Conservation (phyloP, 2,329 filamentous ascomycete genomes). For the Chrysoporthe cubensis region DNA sequence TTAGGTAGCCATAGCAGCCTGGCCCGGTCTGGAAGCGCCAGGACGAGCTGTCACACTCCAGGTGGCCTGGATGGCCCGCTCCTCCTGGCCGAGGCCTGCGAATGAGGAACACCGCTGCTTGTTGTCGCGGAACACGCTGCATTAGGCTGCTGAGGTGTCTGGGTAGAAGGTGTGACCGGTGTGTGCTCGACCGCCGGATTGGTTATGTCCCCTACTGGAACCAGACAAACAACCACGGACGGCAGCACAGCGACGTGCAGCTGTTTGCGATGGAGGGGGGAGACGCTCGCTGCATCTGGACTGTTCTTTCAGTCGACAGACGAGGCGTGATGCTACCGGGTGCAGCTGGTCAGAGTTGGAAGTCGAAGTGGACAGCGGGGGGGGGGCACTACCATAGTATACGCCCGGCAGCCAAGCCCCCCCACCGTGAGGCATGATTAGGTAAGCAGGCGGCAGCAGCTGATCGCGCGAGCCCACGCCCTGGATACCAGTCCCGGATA, state of each 20-base stretch:
- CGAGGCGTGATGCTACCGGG: neutral
- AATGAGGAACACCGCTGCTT: neutral
- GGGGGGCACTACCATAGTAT: neutral
- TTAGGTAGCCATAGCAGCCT: neutral
- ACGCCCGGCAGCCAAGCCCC: neutral
- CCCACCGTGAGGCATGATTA: neutral
- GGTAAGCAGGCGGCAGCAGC: slow-evolving; percentile 1
- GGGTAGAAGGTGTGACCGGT: neutral
- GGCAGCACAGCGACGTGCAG: neutral
- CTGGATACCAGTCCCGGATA: neutral
- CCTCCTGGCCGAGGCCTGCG: neutral
- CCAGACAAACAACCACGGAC: neutral
- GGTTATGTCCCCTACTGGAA: slow-evolving; percentile 1
- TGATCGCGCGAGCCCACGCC: neutral
- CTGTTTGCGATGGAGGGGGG: too few species aligned
- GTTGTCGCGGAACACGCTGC: slow-evolving; percentile 7
- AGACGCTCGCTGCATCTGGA: neutral
- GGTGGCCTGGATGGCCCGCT: neutral
- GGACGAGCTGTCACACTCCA: neutral
- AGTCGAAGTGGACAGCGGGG: neutral
- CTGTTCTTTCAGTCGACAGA: neutral
- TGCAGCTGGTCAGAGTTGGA: too few species aligned
- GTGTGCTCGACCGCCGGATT: slow-evolving; percentile 19
- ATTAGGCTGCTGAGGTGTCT: neutral
- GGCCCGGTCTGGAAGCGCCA: neutral